Conservation (phyloP, 2,329 filamentous ascomycete species). For the Diaporthe batatas region DNA sequence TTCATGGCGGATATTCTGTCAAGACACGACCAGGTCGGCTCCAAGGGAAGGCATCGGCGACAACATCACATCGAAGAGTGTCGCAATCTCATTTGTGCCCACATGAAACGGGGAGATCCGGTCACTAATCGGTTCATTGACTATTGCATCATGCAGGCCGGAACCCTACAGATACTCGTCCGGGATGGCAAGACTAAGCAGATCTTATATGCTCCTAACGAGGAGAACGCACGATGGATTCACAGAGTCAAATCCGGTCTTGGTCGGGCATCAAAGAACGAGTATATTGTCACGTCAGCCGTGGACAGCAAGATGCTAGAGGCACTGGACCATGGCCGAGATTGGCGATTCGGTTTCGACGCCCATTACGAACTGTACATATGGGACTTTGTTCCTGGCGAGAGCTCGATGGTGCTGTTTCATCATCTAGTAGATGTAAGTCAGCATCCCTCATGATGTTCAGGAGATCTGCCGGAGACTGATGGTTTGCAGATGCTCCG, state of each 20-base stretch:
- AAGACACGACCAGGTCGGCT: slow-evolving; percentile 45
- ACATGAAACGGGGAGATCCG: slow-evolving; percentile 52
- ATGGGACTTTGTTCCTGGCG: slow-evolving; percentile 49
- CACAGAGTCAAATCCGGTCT: slow-evolving; percentile 42
- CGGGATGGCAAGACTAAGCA: slow-evolving; percentile 50
- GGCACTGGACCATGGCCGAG: slow-evolving; percentile 44
- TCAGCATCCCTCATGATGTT: background rate
- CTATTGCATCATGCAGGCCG: slow-evolving; percentile 48
- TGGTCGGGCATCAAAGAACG: slow-evolving; percentile 30
- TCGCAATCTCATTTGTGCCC: slow-evolving; percentile 50
- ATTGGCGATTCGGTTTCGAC: slow-evolving; percentile 49
- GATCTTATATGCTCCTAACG: slow-evolving; percentile 46
- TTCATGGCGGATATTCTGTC: slow-evolving; percentile 44
- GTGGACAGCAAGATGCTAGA: slow-evolving; percentile 47
- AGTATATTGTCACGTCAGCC: slow-evolving; percentile 45
- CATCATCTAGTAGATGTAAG: slow-evolving; percentile 37
- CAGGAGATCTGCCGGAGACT: background rate
- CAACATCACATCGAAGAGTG: slow-evolving; percentile 47
- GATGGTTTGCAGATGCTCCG: slow-evolving; percentile 46
- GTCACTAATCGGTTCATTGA: slow-evolving; percentile 51
- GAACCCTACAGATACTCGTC: slow-evolving; percentile 48
- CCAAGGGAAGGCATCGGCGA: slow-evolving; percentile 44
- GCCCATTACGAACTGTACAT: slow-evolving; percentile 50
- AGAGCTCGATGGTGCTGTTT: slow-evolving; percentile 43
- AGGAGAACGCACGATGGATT: slow-evolving; percentile 47